phyloP scores from a whole-genome alignment of 2,329 filamentous ascomycete genomes.

The Beauveria bassiana region DNA sequence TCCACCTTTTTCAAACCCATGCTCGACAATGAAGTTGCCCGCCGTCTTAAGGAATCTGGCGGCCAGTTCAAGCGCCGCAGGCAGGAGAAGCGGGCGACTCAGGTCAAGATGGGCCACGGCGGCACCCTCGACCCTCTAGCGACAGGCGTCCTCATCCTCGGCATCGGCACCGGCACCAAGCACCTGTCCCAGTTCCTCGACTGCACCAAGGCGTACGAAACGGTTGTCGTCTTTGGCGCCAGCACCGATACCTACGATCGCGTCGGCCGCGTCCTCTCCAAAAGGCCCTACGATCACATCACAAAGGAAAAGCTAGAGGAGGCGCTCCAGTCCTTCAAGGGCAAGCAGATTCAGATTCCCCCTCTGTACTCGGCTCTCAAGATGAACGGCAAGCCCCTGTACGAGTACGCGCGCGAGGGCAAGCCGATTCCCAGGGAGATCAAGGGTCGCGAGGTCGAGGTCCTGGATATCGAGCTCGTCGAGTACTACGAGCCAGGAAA shows the following conservation, averaged over 20 bases:
- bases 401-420: constrained; percentile 91
- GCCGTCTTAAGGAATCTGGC: constrained; percentile 48
- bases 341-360: constrained; percentile 81
- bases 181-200: constrained; percentile 67
- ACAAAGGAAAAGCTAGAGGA: constrained; percentile 72
- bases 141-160: constrained; percentile 84
- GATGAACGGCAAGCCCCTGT: constrained; percentile 87
- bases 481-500: constrained; percentile 80
- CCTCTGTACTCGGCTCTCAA: constrained; percentile 90
- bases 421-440: constrained; percentile 81
- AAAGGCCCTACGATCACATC: constrained; percentile 70
- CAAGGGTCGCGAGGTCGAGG: constrained; percentile 69
- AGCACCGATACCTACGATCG: constrained; percentile 90
- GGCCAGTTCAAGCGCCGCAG: constrained; percentile 53
- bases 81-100: constrained; percentile 48
- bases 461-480: constrained; percentile 67
- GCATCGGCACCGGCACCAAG: constrained; percentile 84
- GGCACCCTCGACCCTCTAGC: constrained; percentile 92
- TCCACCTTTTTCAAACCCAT: constrained; percentile 74
- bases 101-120: constrained; percentile 93
- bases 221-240: constrained; percentile 80
- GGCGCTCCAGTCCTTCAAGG: constrained; percentile 66
- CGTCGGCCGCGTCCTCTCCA: constrained; percentile 72
- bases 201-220: constrained; percentile 92
- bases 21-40: constrained; percentile 55